Evolutionary conservation across 805 yeast species (phyloP), one percentile per base, ranked within the genome.

Genomic region (Kodamaea laetipori): DNA sequence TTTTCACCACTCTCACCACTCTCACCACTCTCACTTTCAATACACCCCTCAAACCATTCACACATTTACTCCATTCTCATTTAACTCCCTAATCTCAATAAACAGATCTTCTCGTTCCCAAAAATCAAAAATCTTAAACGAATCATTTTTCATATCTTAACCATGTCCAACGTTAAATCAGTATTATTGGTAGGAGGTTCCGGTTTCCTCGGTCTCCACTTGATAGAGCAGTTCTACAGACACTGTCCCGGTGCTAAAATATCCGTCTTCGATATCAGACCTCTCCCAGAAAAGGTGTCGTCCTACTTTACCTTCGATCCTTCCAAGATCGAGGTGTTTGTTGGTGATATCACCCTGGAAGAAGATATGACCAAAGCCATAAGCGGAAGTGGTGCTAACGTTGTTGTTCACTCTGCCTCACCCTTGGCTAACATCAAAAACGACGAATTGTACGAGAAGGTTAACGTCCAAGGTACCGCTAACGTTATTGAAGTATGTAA

Each of bases 101-200:
- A n/a, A n/a, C n/a, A n/a, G n/a, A n/a, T n/a, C n/a, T n/a, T n/a
- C n/a, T n/a, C n/a, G n/a, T n/a, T n/a, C n/a, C n/a, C n/a, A n/a
- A n/a, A n/a, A n/a, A n/a, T n/a, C n/a, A 21, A 21, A 30, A 30
- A 30, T 16, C 25, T 18, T 6, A n/a, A 17, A 35, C 16, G 9
- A 34, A 32, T 24, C n/a, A 17, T 21, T 21, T n/a, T 4, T 35
- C 16, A 21, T n/a, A 18, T 41, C 8, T 11, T 10, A 16, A 37
- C n/a, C 25, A 47, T 47, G 58, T 28, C 52, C 9, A 37, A 39
- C 4, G 52, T 58, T 45, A 65, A 78, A 25, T 76, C 85, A 1
- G 95, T 94, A 2, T 78, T 94, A 23, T 71, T 94, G 15, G 80
- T 94, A n/a, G 99, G 99, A 39, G 99, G 99, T 7, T 71, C 97